Conservation (phyloP, 2,329 filamentous ascomycete species). For the Calycina marina region DNA sequence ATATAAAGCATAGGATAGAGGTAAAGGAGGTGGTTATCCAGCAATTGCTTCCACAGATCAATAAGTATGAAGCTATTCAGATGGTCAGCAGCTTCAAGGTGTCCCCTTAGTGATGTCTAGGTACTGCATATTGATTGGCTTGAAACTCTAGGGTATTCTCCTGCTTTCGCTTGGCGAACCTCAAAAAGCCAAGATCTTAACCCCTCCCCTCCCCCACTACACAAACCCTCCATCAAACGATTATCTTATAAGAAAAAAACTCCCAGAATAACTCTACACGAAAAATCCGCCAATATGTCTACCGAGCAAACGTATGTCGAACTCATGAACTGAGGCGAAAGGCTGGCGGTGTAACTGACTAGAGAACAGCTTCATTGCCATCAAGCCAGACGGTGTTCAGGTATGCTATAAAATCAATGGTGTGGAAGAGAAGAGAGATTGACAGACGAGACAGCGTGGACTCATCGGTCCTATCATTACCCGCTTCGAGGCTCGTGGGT, state of each 20-base stretch:
- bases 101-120: too few relatives aligned
- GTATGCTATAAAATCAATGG: constrained; percentile 35
- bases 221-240: too few relatives aligned
- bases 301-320: constrained; percentile 65
- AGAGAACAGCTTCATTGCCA: constrained; percentile 81
- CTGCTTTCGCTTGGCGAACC: too few relatives aligned
- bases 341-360: constrained; percentile 19
- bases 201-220: too few relatives aligned
- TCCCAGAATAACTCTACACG: too few relatives aligned
- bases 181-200: too few relatives aligned
- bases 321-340: neutral
- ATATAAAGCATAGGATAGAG: neutral
- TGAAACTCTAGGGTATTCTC: too few relatives aligned
- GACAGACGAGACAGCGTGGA: constrained; percentile 54
- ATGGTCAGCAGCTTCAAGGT: too few relatives aligned
- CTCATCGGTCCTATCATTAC: constrained; percentile 94
- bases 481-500: constrained; percentile 96
- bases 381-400: constrained; percentile 99
- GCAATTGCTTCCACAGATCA: constrained; percentile 7
- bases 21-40: constrained; percentile 3
- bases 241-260: too few relatives aligned
- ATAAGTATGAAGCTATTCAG: too few relatives aligned
- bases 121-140: too few relatives aligned
- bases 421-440: constrained; percentile 4
- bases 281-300: constrained; percentile 45